phyloP scores from a whole-genome alignment of 2,329 filamentous ascomycete genomes.

The Clarireedia monteithiana region DNA sequence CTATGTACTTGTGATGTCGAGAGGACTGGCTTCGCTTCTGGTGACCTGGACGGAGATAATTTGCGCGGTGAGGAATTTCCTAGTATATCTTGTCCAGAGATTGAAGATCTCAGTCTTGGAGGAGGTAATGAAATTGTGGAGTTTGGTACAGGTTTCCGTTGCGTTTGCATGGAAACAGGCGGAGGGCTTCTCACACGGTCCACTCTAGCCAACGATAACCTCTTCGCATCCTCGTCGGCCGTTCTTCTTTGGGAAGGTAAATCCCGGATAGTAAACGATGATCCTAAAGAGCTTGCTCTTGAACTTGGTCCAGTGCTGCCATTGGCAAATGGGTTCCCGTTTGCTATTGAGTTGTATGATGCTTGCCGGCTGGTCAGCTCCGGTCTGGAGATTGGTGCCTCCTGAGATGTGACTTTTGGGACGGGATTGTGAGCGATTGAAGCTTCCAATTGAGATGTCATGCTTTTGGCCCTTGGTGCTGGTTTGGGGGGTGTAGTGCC shows the following conservation, averaged over 20 bases:
- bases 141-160: slow-evolving; percentile 4
- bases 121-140: not conserved
- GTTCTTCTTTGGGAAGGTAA: slow-evolving; percentile 8
- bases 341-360: slow-evolving; percentile 1
- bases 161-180: slow-evolving; percentile 14
- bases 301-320: not conserved
- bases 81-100: not conserved
- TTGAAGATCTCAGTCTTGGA: not conserved
- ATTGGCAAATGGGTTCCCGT: not conserved
- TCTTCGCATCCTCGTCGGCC: not conserved
- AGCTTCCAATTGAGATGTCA: slow-evolving; percentile 15
- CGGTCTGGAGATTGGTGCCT: not conserved
- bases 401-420: not conserved
- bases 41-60: not conserved
- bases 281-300: slow-evolving; percentile 4
- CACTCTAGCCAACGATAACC: slow-evolving; percentile 5
- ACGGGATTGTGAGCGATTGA: not conserved
- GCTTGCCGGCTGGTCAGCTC: not conserved
- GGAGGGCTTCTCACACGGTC: slow-evolving; percentile 1
- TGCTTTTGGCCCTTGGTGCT: slow-evolving; percentile 14
- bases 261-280: slow-evolving; percentile 8
- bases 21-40: not conserved
- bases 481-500: not conserved
- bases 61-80: not conserved
- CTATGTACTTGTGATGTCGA: not conserved